Evolutionary conservation across 768 basidiomycete species (phyloP).

Genomic region (Boletus sp.): DNA sequence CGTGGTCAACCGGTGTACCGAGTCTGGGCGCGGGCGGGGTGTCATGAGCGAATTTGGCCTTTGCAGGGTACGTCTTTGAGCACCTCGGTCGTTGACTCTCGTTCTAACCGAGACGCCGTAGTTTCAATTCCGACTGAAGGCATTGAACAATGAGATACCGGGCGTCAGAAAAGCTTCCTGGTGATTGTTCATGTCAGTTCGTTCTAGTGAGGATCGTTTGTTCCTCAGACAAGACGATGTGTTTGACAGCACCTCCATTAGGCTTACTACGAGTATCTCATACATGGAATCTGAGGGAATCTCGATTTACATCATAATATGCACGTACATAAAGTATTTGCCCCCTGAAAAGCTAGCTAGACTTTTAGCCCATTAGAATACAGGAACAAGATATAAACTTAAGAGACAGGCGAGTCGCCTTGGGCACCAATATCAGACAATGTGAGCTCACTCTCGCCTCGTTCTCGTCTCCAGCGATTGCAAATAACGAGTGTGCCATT

Average conservation of each 20-base stretch:
- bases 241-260: background rate
- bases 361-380: constrained; percentile 6
- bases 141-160: constrained; percentile 75
- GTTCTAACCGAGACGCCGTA: constrained; percentile 28
- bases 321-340: constrained; percentile 10
- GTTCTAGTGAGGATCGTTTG: background rate
- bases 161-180: constrained; percentile 93
- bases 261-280: background rate
- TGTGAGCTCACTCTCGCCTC: constrained; percentile 74
- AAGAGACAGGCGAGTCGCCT: constrained; percentile 31
- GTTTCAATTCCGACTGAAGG: constrained; percentile 91
- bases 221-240: background rate
- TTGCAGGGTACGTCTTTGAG: constrained; percentile 56
- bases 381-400: constrained; percentile 2
- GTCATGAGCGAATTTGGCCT: constrained; percentile 87
- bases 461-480: constrained; percentile 87
- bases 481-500: constrained; percentile 62
- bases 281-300: no score
- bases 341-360: background rate
- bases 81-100: background rate
- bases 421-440: constrained; percentile 49
- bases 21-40: constrained; percentile 84
- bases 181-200: constrained; percentile 39
- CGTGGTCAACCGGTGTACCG: constrained; percentile 86
- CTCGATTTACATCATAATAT: background rate